These are phyloP conservation scores for Phytophthora hibernalis DNA, from an alignment of 352 stramenopile species.

Conservation along the genomic window DNA sequence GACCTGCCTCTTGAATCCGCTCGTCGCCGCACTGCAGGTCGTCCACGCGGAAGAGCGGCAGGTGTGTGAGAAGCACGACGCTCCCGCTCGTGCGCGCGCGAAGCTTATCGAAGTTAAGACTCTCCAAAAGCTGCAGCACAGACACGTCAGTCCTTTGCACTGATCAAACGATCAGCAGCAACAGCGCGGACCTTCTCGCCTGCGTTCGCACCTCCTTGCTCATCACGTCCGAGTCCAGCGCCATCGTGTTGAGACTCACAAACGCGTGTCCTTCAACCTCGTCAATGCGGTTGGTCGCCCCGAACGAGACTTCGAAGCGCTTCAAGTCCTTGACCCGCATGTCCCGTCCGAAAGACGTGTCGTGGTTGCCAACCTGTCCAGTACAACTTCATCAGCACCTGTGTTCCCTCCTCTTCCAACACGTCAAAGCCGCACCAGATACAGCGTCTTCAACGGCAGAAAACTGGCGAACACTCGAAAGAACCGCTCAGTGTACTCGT, in stretches of 20 bases:
- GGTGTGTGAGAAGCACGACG: slow-evolving; percentile 65
- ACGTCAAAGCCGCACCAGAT: slow-evolving; percentile 41
- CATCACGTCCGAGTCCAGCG: slow-evolving; percentile 65
- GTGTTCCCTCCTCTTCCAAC: neutral
- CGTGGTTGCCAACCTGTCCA: slow-evolving; percentile 74
- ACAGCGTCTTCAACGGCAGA: slow-evolving; percentile 55
- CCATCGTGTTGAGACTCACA: slow-evolving; percentile 83
- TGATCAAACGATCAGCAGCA: neutral
- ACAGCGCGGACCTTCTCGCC: slow-evolving; percentile 49
- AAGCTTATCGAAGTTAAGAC: slow-evolving; percentile 42
- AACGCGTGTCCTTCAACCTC: slow-evolving; percentile 62
- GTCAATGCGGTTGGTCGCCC: slow-evolving; percentile 57
- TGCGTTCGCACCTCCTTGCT: slow-evolving; percentile 57
- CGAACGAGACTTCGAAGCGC: slow-evolving; percentile 71
- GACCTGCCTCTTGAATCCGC: slow-evolving; percentile 56
- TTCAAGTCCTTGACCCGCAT: slow-evolving; percentile 49
- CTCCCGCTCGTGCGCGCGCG: slow-evolving; percentile 32
- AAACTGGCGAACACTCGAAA: slow-evolving; percentile 49
- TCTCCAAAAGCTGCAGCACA: slow-evolving; percentile 55
- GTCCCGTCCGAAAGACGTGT: slow-evolving; percentile 69
- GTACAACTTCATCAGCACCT: neutral
- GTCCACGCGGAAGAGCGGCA: slow-evolving; percentile 65
- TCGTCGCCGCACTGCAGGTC: slow-evolving; percentile 64
- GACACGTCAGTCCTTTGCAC: neutral
- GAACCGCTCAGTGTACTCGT: slow-evolving; percentile 68